Base-by-base conservation (phyloP, 345 rosid genomes). In the Euphorbia lathyris region DNA sequence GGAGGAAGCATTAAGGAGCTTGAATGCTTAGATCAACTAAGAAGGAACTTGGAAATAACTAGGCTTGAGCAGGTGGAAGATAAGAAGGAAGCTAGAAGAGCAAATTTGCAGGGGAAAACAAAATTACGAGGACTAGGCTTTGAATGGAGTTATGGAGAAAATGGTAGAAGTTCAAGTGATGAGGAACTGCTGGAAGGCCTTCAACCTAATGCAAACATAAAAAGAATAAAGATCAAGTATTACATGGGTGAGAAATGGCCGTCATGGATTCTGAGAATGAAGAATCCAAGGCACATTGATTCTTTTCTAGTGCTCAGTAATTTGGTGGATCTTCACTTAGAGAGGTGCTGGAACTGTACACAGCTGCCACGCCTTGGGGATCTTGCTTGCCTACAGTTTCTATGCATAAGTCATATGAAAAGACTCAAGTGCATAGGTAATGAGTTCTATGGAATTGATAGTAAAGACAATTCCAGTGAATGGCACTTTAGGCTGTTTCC, bases 311-410 rank as follows among this genome's bases (percentile, higher is more conserved):
- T 26, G 0, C 0, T 0, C 0, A 17, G 9, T 57, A 26, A 57
- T 26, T 57, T 57, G 61, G 61, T 57, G 61, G 7, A 26, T 3
- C 16, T 57, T 0, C 23, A 11, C 3, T 57, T 57, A 17, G 3
- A 3, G 8, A 0, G 5, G 6, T 57, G 61, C 16, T 25, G 17
- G 25, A 51, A 9, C 0, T 74, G 74, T 52, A 48, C n/a, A 1
- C 36, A 51, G 29, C 22, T 78, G 30, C 77, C 78, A 11, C 25
- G 10, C 7, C 66, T 74, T 57, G 81, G 81, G 40, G 65, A 59
- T 26, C 68, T 74, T 20, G 60, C 52, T 34, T 3, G 25, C 42
- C 66, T 66, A 7, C 32, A 45, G 34, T 0, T 3, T 51, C 78
- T 78, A 5, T 43, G 65, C 30, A 7, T 23, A 42, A 29, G 20